These are phyloP conservation scores for Delitschia confertaspora DNA, from an alignment of 495 filamentous ascomycete species.

Conservation along the genomic window DNA sequence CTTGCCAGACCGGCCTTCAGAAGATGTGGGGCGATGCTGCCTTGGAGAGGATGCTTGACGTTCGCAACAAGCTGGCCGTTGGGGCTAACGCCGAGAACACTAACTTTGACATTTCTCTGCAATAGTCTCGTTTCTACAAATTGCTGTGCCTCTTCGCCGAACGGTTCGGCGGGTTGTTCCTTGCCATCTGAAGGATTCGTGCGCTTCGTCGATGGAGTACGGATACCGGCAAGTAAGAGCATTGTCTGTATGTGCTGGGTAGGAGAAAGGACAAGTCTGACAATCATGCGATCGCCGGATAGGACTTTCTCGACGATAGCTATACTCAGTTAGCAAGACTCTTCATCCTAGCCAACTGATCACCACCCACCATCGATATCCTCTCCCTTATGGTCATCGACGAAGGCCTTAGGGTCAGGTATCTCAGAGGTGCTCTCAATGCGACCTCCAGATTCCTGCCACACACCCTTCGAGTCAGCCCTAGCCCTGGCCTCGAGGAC, in stretches of 20 bases:
- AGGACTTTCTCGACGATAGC: constrained; percentile 78
- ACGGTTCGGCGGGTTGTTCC: constrained; percentile 75
- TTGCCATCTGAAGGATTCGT: constrained; percentile 64
- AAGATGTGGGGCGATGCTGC: constrained; percentile 82
- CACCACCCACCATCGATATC: constrained; percentile 50
- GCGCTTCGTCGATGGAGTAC: constrained; percentile 76
- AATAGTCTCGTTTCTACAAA: constrained; percentile 79
- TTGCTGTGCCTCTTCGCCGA: constrained; percentile 72
- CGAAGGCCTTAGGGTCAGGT: constrained; percentile 58
- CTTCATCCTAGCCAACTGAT: not conserved
- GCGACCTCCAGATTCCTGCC: constrained; percentile 47
- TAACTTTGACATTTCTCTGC: constrained; percentile 74
- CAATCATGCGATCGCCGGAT: constrained; percentile 77
- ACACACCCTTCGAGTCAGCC: constrained; percentile 67
- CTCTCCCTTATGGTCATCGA: constrained; percentile 69
- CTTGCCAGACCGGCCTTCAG: constrained; percentile 80
- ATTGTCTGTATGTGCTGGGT: constrained; percentile 76
- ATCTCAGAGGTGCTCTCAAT: constrained; percentile 76
- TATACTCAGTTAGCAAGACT: constrained; percentile 10
- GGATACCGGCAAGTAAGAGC: constrained; percentile 80
- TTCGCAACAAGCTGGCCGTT: constrained; percentile 74
- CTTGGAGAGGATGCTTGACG: constrained; percentile 69
- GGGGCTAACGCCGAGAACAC: constrained; percentile 74
- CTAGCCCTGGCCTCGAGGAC: constrained; percentile 73
- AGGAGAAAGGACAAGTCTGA: constrained; percentile 68